These are phyloP conservation scores for Curvularia spicifera DNA, from an alignment of 2,329 filamentous ascomycete genomes.

Conservation along the genomic window DNA sequence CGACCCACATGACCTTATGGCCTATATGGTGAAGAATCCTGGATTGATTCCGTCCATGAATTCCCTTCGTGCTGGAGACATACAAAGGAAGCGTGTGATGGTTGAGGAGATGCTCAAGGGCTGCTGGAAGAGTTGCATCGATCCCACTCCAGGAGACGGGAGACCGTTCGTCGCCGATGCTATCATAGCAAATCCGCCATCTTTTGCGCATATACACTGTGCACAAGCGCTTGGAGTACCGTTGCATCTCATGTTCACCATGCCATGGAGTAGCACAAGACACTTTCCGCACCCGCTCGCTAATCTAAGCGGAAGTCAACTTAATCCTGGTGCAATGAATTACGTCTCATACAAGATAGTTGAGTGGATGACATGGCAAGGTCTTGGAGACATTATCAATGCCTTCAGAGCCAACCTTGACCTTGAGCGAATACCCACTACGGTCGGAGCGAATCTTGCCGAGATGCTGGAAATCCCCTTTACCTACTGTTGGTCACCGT, in stretches of 20 bases:
- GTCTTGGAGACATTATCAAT: conserved; percentile 57
- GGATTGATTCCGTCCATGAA: conserved; percentile 44
- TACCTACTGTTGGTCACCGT: conserved; percentile 57
- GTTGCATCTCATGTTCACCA: conserved; percentile 75
- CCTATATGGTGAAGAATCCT: conserved; percentile 59
- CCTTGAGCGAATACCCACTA: conserved; percentile 46
- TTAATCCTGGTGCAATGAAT: conserved; percentile 38
- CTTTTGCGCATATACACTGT: conserved; percentile 75
- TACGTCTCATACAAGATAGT: conserved; percentile 56
- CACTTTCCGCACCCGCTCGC: conserved; percentile 59
- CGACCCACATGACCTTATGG: conserved; percentile 47
- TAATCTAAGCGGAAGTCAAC: conserved; percentile 45
- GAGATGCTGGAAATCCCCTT: conserved; percentile 50
- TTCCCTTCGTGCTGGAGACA: conserved; percentile 36
- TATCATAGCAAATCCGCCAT: conserved; percentile 81
- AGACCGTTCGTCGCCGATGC: conserved; percentile 73
- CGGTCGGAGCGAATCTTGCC: conserved; percentile 45
- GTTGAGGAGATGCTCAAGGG: conserved; percentile 38
- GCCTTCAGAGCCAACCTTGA: conserved; percentile 49
- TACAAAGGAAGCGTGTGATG: conserved; percentile 40
- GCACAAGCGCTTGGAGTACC: conserved; percentile 75
- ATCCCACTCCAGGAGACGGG: no score
- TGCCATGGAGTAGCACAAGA: conserved; percentile 58
- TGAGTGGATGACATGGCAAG: conserved; percentile 59
- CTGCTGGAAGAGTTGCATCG: conserved; percentile 41